Base-by-base conservation (phyloP, 495 filamentous ascomycete species). In the Glonium stellatum region DNA sequence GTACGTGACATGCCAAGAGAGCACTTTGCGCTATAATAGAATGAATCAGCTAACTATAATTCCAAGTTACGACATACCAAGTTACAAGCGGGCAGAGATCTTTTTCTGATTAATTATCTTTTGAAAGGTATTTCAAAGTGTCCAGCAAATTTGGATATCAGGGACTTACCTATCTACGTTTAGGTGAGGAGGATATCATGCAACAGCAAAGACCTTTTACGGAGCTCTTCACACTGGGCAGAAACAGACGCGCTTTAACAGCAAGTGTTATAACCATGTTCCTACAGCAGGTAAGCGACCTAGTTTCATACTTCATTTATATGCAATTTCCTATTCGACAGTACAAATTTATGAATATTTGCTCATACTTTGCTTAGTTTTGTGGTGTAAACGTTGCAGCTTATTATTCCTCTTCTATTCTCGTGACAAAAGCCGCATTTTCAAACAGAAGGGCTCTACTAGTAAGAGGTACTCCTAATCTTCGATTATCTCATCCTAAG, bases 361-460 rank as follows among this genome's bases (percentile, higher is more conserved):
- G 6, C 27, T 31, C 2, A 31, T 31, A 31, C 6, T 10, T 18
- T 37, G 13, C 27, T 1, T 48, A 59, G 51, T 64, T 63, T 50
- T 60, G 56, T 23, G 61, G 61, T 12, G 58, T 65, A 8, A 67
- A 65, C 23, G 55, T 65, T 0, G 59, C 58, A 9, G 62, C 65
- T 0, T 67, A 61, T 54, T 65, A 64, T 51, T 55, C 47, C 19
- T 22, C 13, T 11, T 37, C 51, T 18, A 57, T 67, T 31, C 39
- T 67, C 23, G 44, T 48, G 4, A 50, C 59, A 21, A 5, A 52
- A 11, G 53, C 47, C 15, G 55, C 46, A 15, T 63, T 55, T 44
- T 25, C 36, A n/a, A 27, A 59, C 11, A 42, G 53, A 15, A 22
- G 31, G n/a, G 60, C 60, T n/a, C 37, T 63, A 3, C 51, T 63